Evolutionary conservation across 2,329 filamentous ascomycete species (phyloP), one percentile per base, ranked within the genome.

Genomic region (Colletotrichum camelliae): DNA sequence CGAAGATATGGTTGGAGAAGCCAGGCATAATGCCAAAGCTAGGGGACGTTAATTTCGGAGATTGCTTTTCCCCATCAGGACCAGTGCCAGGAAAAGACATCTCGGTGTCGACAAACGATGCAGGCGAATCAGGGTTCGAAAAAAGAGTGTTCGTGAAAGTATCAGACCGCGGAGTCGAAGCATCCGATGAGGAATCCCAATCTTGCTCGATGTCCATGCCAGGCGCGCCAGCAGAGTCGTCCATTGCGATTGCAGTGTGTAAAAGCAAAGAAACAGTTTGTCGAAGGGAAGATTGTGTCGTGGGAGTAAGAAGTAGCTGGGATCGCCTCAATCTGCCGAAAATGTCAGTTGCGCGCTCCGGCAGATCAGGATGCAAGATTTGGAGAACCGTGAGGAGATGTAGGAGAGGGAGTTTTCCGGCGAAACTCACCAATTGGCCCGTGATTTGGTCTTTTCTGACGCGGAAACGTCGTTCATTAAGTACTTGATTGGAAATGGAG

Each of bases 121-220:
- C 39, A 55, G 60, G 43, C 12, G 29, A n/a, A 21, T 21, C 18
- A 1, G 35, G 74, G 1, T 35, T n/a, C 2, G 74, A 76, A 8
- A 76, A 66, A 2, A 76, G 7, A 0, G 58, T 67, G 10, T 24
- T 58, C 1, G 58, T 58, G 9, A 35, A 65, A 8, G 43, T 37
- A 9, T 21, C 16, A 6, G 74, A 74, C 1, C 70, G 70, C 4
- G 74, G 74, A 2, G 74, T 37, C 12, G 64, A 76, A 15, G 43
- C 18, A 24, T 35, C n/a, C 24, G 74, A 76, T 3, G 64, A 58
- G 8, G 48, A 10, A 29, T 69, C 70, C 74, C 74, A 74, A 55
- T 2, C 24, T 9, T 48, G 39, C 29, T 21, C 48, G 13, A 52
- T 2, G 24, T 60, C 65, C 39, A 16, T 10, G 5, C 27, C 18